Evolutionary conservation across 2,329 filamentous ascomycete species (phyloP).

Genomic region (Alternaria triticina): DNA sequence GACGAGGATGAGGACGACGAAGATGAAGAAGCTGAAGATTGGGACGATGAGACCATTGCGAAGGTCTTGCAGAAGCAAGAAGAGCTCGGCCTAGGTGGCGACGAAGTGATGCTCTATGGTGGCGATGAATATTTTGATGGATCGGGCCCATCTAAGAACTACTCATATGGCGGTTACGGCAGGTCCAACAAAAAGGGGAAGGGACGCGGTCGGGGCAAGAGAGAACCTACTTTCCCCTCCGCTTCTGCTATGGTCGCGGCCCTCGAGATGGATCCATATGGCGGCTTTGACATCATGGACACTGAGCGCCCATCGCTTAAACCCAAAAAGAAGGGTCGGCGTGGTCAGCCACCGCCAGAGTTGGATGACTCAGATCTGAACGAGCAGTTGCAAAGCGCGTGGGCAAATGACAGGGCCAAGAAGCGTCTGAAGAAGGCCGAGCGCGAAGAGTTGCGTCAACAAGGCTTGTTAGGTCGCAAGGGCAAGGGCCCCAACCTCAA

Average conservation of each 20-base stretch:
- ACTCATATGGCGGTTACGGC: constrained; percentile 23
- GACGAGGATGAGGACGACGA: constrained; percentile 49
- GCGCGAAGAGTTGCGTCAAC: constrained; percentile 53
- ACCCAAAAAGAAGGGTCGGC: constrained; percentile 68
- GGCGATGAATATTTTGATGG: constrained; percentile 52
- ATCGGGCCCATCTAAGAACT: constrained; percentile 24
- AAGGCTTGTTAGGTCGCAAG: constrained; percentile 54
- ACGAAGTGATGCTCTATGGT: constrained; percentile 65
- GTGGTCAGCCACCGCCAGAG: constrained; percentile 57
- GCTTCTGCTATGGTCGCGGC: constrained; percentile 64
- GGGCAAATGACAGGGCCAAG: constrained; percentile 54
- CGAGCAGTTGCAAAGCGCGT: constrained; percentile 48
- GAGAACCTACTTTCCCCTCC: constrained; percentile 54
- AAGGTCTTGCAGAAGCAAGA: constrained; percentile 66
- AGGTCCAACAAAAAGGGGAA: constrained; percentile 36
- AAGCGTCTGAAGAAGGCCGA: constrained; percentile 57
- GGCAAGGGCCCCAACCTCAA: constrained; percentile 59
- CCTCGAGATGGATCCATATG: constrained; percentile 65
- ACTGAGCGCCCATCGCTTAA: constrained; percentile 73
- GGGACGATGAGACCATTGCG: constrained; percentile 68
- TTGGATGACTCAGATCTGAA: constrained; percentile 54
- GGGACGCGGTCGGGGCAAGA: constrained; percentile 21
- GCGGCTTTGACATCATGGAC: constrained; percentile 85
- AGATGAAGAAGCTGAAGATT: constrained; percentile 33
- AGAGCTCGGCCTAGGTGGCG: constrained; percentile 66